Conservation (phyloP, 306 rosid species). For the Quercus alba region DNA sequence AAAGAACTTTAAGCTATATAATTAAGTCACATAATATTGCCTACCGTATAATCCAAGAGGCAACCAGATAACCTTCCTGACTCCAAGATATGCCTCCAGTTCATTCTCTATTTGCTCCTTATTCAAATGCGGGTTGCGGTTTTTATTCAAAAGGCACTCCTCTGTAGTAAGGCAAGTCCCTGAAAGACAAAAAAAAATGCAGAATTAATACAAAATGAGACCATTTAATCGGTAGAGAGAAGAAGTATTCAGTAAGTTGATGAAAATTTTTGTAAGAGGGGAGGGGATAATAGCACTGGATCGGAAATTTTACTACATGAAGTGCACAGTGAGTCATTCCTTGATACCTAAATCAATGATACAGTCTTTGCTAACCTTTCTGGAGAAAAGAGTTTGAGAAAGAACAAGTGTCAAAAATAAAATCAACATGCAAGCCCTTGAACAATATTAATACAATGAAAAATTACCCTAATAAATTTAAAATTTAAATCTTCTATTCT, state of each 20-base stretch:
- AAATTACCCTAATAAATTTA: neutral
- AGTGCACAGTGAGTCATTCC: neutral
- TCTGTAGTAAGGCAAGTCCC: conserved; percentile 97
- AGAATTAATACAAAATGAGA: conserved; percentile 5
- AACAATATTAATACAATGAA: neutral
- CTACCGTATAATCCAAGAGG: conserved; percentile 87
- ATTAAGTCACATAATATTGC: conserved; percentile 9
- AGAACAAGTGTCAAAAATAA: neutral
- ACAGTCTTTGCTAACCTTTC: neutral
- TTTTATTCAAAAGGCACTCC: conserved; percentile 90
- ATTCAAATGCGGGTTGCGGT: conserved; percentile 77
- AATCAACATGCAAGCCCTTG: neutral
- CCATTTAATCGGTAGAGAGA: conserved; percentile 5
- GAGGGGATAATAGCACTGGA: neutral
- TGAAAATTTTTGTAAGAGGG: neutral
- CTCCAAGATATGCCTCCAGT: conserved; percentile 82
- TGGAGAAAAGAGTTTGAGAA: neutral
- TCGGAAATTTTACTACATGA: neutral
- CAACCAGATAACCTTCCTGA: conserved; percentile 82
- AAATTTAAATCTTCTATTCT: neutral
- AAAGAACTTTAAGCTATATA: neutral
- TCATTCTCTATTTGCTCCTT: conserved; percentile 75
- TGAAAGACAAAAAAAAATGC: conserved; percentile 27
- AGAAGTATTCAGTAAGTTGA: neutral
- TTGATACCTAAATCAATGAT: neutral